Conservation (phyloP, 306 rosid species). For the Casuarina glauca region DNA sequence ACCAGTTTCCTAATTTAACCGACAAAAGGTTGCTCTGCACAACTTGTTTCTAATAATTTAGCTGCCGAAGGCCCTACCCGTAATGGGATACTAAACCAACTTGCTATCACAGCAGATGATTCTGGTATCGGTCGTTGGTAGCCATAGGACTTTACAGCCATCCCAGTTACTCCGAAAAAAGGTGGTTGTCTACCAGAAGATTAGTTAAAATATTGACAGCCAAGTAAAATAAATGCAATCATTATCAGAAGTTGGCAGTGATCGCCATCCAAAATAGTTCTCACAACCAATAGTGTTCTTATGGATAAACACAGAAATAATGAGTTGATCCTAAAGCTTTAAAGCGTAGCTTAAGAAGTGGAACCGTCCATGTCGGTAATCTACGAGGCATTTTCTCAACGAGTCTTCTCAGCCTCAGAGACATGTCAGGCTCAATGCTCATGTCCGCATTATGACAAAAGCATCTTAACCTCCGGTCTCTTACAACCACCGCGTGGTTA, state of each 20-base stretch:
- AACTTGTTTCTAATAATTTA: conserved; percentile 35
- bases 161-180: background rate
- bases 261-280: too few species aligned
- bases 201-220: background rate
- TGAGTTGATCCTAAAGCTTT: background rate
- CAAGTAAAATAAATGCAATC: too few species aligned
- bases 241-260: too few species aligned
- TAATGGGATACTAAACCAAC: conserved; percentile 37
- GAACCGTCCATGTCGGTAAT: background rate
- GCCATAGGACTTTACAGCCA: background rate
- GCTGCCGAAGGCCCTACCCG: conserved; percentile 44
- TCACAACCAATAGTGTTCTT: too few species aligned
- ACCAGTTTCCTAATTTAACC: conserved; percentile 29
- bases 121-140: conserved; percentile 13
- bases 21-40: conserved; percentile 36
- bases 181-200: background rate
- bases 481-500: background rate
- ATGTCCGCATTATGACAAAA: background rate
- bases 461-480: background rate
- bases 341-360: background rate
- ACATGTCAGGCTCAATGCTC: background rate
- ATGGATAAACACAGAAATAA: too few species aligned
- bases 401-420: background rate
- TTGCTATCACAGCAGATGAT: conserved; percentile 25
- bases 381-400: background rate